Percentiles rank a stretch among this genome's conserved stretches.
Evolutionary conservation across 1,139 yeast species (phyloP).

Genomic region (Protomyces gravidus): DNA sequence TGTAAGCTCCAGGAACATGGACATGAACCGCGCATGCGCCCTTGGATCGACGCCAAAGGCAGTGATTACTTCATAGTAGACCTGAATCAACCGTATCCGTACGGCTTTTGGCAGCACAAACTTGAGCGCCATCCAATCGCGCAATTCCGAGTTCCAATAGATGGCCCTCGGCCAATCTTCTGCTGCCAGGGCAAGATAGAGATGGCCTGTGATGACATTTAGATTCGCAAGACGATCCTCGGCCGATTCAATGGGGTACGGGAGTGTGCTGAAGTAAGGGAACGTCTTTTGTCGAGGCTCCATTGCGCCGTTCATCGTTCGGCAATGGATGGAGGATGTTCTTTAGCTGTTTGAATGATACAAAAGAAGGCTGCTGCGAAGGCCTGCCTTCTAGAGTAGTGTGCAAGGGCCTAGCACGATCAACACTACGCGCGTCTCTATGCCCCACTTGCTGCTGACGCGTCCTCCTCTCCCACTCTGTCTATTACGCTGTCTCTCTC

Average conservation of each 20-base stretch:
- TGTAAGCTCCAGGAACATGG: slow-evolving; percentile 24
- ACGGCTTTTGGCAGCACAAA: slow-evolving; percentile 70
- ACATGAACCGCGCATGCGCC: slow-evolving; percentile 48
- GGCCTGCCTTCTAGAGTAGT: too few relatives aligned
- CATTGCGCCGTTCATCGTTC: not conserved
- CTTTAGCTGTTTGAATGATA: too few relatives aligned
- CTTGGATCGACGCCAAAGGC: slow-evolving; percentile 62
- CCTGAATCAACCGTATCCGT: slow-evolving; percentile 59
- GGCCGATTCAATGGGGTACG: slow-evolving; percentile 69
- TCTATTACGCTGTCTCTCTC: too few relatives aligned
- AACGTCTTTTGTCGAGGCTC: slow-evolving; percentile 42
- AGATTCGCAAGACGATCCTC: slow-evolving; percentile 69
- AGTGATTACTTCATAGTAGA: slow-evolving; percentile 68
- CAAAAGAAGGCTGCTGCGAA: too few relatives aligned
- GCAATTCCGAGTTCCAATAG: slow-evolving; percentile 85
- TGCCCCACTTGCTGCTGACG: too few relatives aligned
- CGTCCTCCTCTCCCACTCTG: too few relatives aligned
- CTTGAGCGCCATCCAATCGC: slow-evolving; percentile 74
- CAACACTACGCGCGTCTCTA: too few relatives aligned
- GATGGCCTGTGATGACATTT: slow-evolving; percentile 70
- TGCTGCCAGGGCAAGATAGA: slow-evolving; percentile 73
- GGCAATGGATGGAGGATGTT: too few relatives aligned
- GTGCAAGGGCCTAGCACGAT: too few relatives aligned
- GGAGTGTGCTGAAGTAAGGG: slow-evolving; percentile 60
- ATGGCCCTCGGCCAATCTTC: slow-evolving; percentile 67